Percentiles rank a stretch among this genome's conserved stretches.
phyloP scores from a whole-genome alignment of 768 basidiomycete genomes.

The Plicaturopsis crispa region DNA sequence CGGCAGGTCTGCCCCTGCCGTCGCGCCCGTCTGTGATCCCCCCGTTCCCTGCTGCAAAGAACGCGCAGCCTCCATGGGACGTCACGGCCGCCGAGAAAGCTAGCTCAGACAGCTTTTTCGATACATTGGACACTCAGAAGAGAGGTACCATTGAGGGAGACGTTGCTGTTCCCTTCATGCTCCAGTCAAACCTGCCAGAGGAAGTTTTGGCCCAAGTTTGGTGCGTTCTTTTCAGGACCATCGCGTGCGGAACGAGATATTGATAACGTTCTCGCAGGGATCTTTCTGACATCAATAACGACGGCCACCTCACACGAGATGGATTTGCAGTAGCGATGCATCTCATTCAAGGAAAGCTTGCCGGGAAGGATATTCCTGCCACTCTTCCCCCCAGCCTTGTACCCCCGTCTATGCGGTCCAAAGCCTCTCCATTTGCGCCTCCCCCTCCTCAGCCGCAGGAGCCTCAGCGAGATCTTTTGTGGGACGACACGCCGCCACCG shows the following conservation, averaged over 20 bases:
- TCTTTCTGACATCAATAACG: conserved; percentile 81
- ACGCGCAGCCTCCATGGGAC: conserved; percentile 56
- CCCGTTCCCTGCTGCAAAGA: conserved; percentile 19
- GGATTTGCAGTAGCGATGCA: conserved; percentile 96
- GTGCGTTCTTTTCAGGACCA: conserved; percentile 18
- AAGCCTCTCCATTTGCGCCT: conserved; percentile 32
- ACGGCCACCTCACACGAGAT: conserved; percentile 81
- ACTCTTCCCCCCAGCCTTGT: conserved; percentile 67
- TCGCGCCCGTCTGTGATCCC: conserved; percentile 17
- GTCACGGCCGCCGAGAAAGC: conserved; percentile 77
- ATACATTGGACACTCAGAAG: conserved; percentile 66
- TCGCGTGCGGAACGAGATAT: no score
- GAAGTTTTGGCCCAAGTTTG: conserved; percentile 86
- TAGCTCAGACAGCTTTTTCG: conserved; percentile 71
- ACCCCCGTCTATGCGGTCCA: conserved; percentile 71
- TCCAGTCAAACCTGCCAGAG: conserved; percentile 80
- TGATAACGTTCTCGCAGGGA: conserved; percentile 55
- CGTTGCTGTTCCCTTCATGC: conserved; percentile 91
- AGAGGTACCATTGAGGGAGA: conserved; percentile 87
- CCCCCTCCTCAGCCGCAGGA: conserved; percentile 27
- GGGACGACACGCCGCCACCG: conserved; percentile 45
- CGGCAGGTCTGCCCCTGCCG: no score
- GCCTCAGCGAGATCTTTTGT: conserved; percentile 34
- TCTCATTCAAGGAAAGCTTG: conserved; percentile 80
- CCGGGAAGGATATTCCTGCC: conserved; percentile 69